Evolutionary conservation across 2,329 filamentous ascomycete species (phyloP).

Genomic region (Xenosphaeropsis pyriputrescens): DNA sequence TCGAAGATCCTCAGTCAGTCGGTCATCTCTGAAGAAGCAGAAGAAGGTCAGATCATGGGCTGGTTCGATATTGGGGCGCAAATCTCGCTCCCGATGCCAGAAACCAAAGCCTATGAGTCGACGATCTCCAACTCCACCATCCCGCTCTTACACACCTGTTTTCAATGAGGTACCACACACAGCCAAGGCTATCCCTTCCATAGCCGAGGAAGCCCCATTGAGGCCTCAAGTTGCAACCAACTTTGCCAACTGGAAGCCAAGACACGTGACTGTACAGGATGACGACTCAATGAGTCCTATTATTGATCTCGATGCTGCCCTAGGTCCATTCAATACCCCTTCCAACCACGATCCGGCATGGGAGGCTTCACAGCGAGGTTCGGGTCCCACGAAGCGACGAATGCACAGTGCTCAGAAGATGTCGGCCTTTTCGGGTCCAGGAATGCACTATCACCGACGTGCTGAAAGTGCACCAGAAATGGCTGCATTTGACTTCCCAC

Average conservation of each 20-base stretch:
- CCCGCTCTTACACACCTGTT: constrained; percentile 14
- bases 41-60: constrained; percentile 61
- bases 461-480: constrained; percentile 72
- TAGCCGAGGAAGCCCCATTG: constrained; percentile 1
- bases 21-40: constrained; percentile 32
- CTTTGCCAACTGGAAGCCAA: constrained; percentile 22
- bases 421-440: constrained; percentile 52
- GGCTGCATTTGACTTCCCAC: constrained; percentile 57
- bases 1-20: constrained; percentile 13
- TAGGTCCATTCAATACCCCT: constrained; percentile 84
- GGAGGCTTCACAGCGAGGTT: constrained; percentile 48
- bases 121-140: constrained; percentile 27
- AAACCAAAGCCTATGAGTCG: constrained; percentile 23
- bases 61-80: constrained; percentile 32
- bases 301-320: constrained; percentile 86
- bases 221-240: constrained; percentile 11
- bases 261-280: constrained; percentile 23
- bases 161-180: constrained; percentile 5
- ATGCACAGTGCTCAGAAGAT: constrained; percentile 66
- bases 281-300: constrained; percentile 62
- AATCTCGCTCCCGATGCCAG: constrained; percentile 26
- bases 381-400: constrained; percentile 40
- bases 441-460: constrained; percentile 63
- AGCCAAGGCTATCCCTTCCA: not conserved
- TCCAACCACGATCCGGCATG: constrained; percentile 46